phyloP scores from a whole-genome alignment of 129 eudicot genomes.

The Flaveria ramosissima region DNA sequence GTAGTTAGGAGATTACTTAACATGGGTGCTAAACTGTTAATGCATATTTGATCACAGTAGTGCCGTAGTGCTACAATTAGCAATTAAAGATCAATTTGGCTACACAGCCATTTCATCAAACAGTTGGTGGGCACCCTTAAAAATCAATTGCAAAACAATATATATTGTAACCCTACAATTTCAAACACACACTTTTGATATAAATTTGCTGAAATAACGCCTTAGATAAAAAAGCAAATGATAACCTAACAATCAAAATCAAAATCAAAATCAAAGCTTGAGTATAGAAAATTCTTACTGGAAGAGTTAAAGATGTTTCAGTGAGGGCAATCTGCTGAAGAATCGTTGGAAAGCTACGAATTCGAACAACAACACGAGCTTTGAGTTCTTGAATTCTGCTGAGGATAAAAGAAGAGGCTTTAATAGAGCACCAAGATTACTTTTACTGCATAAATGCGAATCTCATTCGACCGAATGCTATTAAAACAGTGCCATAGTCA shows the following conservation, averaged over 20 bases:
- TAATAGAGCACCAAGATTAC: conserved; percentile 14
- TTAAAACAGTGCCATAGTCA: not conserved
- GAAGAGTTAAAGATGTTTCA: not conserved
- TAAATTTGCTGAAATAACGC: not conserved
- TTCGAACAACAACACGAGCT: no score
- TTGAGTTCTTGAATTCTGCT: no score
- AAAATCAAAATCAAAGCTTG: not conserved
- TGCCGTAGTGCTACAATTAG: no score
- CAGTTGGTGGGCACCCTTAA: conserved; percentile 10
- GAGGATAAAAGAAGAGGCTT: conserved; percentile 8
- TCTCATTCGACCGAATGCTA: not conserved
- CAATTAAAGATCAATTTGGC: not conserved
- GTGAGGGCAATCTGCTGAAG: no score
- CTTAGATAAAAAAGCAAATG: no score
- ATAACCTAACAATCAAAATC: not conserved
- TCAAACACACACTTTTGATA: not conserved
- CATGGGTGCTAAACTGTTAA: no score
- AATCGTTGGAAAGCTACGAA: no score
- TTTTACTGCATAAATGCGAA: conserved; percentile 2
- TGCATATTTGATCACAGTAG: no score
- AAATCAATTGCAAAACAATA: not conserved
- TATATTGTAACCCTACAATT: no score
- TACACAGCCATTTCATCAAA: conserved; percentile 7
- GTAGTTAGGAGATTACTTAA: not conserved
- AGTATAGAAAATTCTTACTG: not conserved